A percentile compares a stretch with the other conserved stretches of the same genome.
Evolutionary conservation across 129 eudicot species (phyloP).

Genomic region (Tagetes patula): DNA sequence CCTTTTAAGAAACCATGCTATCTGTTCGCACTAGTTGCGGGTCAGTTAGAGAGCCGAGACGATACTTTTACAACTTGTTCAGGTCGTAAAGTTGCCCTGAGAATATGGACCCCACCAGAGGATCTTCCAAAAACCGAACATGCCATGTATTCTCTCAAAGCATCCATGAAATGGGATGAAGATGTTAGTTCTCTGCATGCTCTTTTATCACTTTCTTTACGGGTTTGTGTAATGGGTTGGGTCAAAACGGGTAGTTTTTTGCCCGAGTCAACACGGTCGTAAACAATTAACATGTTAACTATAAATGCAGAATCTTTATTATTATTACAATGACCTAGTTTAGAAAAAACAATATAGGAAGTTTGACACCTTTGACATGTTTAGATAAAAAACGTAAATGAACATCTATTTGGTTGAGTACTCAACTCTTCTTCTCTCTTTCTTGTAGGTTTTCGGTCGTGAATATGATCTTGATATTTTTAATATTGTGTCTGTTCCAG

Average conservation of each 20-base stretch:
- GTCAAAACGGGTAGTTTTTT: background rate
- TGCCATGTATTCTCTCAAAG: slow-evolving; percentile 99
- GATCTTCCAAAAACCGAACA: slow-evolving; percentile 89
- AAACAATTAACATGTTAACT: background rate
- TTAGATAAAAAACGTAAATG: background rate
- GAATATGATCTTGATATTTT: slow-evolving; percentile 97
- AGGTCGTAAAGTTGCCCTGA: slow-evolving; percentile 73
- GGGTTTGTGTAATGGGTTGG: background rate
- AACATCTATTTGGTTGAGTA: background rate
- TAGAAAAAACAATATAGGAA: background rate
- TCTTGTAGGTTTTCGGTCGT: slow-evolving; percentile 71
- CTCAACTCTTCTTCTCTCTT: background rate
- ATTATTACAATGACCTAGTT: background rate
- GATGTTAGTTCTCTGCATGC: slow-evolving; percentile 51
- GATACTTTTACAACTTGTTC: slow-evolving; percentile 83
- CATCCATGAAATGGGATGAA: slow-evolving; percentile 98
- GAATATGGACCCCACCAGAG: slow-evolving; percentile 87
- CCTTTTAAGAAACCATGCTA: slow-evolving; percentile 92
- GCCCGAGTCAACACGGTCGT: background rate
- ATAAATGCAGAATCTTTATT: background rate
- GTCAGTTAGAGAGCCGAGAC: slow-evolving; percentile 83
- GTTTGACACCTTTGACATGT: background rate
- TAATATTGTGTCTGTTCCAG: slow-evolving; percentile 93
- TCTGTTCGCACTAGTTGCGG: slow-evolving; percentile 96
- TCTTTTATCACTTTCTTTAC: background rate